phyloP scores from a whole-genome alignment of 768 basidiomycete species.

The Naganishia randhawae region DNA sequence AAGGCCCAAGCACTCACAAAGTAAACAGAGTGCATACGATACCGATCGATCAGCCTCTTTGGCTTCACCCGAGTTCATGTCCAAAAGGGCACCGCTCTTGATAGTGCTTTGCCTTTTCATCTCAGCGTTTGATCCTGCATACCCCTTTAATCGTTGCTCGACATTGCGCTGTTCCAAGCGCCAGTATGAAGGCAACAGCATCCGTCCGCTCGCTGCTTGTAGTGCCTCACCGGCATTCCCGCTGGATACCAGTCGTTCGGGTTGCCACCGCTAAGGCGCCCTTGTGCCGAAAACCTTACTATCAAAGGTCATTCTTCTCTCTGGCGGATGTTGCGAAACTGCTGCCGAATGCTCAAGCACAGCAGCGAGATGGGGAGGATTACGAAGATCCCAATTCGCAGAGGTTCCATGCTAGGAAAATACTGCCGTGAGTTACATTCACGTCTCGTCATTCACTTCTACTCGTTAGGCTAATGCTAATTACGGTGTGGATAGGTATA shows the following conservation, averaged over 20 bases:
- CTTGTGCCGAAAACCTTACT: background rate
- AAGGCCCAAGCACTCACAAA: too few relatives aligned
- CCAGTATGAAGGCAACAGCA: conserved; percentile 1
- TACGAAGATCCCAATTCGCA: conserved; percentile 55
- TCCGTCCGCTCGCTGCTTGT: background rate
- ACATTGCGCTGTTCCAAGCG: background rate
- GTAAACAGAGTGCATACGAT: too few relatives aligned
- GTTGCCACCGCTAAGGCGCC: too few relatives aligned
- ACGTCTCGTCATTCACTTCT: background rate
- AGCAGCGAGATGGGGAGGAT: conserved; percentile 14
- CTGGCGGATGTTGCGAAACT: conserved; percentile 42
- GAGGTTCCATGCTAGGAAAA: conserved; percentile 74
- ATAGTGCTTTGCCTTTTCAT: background rate
- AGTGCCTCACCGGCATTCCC: background rate
- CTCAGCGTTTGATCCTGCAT: too few relatives aligned
- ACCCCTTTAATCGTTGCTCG: too few relatives aligned
- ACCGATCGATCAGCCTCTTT: too few relatives aligned
- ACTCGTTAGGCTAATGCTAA: background rate
- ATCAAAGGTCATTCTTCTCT: conserved; percentile 39
- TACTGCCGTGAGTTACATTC: conserved; percentile 70
- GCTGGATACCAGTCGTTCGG: background rate
- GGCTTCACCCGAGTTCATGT: too few relatives aligned
- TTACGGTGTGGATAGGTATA: conserved; percentile 59
- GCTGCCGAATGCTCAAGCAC: conserved; percentile 24
- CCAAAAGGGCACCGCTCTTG: too few relatives aligned